These are phyloP conservation scores for Blakeslea trispora DNA, from an alignment of 371 early-diverging fungal species.

Conservation along the genomic window DNA sequence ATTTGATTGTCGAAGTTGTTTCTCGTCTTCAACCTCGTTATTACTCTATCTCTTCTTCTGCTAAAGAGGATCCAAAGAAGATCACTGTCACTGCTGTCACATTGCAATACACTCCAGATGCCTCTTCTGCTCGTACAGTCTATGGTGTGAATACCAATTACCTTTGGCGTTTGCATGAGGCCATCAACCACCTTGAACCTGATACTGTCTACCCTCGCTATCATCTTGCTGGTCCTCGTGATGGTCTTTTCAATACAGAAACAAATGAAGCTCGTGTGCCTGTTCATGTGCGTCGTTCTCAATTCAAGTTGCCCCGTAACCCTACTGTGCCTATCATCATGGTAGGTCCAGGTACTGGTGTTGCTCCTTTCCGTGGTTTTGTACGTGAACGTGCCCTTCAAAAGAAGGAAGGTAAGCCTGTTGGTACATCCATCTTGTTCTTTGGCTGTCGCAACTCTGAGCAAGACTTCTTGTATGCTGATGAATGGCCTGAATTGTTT, in stretches of 20 bases:
- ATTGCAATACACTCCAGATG: conserved; percentile 70
- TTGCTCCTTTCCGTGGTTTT: conserved; percentile 97
- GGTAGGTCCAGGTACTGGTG: conserved; percentile 98
- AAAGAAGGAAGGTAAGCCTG: conserved; percentile 54
- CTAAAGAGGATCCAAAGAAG: conserved; percentile 66
- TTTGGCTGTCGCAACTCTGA: conserved; percentile 88
- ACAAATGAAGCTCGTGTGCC: conserved; percentile 57
- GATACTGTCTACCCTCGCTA: conserved; percentile 33
- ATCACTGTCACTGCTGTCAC: conserved; percentile 89
- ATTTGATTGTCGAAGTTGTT: conserved; percentile 76
- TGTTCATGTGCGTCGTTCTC: conserved; percentile 84
- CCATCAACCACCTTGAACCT: conserved; percentile 14
- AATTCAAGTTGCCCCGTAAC: conserved; percentile 87
- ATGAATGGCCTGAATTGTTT: conserved; percentile 80
- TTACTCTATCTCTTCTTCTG: conserved; percentile 93
- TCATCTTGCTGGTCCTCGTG: conserved; percentile 47
- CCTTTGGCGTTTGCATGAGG: conserved; percentile 45
- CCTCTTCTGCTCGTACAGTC: conserved; percentile 52
- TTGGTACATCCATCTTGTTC: conserved; percentile 88
- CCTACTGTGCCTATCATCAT: conserved; percentile 86
- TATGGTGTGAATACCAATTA: conserved; percentile 83
- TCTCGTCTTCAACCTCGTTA: conserved; percentile 87
- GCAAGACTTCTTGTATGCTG: conserved; percentile 86
- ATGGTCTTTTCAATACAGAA: conserved; percentile 22
- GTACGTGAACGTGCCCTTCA: conserved; percentile 82